Conservation (phyloP, 2,329 filamentous ascomycete genomes). For the Pseudogymnoascus sp. region DNA sequence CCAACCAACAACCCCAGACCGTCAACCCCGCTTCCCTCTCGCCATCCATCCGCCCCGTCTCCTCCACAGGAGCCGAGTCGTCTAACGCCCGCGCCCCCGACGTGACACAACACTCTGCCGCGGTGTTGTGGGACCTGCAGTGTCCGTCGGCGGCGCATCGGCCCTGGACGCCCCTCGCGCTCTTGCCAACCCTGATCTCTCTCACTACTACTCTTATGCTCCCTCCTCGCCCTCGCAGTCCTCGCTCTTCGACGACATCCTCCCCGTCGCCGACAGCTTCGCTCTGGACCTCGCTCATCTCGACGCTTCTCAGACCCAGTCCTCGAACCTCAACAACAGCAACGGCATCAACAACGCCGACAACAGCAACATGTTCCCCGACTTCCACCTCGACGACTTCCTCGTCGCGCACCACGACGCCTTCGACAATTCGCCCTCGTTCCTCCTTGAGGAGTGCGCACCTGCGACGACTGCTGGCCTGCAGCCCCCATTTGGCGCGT, state of each 20-base stretch:
- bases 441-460: conserved; percentile 19
- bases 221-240: conserved; percentile 63
- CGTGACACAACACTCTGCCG: conserved; percentile 99
- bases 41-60: conserved; percentile 43
- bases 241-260: conserved; percentile 68
- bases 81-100: conserved; percentile 50
- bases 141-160: conserved; percentile 68
- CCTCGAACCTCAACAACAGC: conserved; percentile 44
- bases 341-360: conserved; percentile 44
- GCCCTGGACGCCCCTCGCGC: conserved; percentile 40
- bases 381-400: conserved; percentile 45
- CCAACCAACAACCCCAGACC: conserved; percentile 39
- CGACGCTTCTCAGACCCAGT: conserved; percentile 33
- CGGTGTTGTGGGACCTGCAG: conserved; percentile 99
- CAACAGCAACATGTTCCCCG: conserved; percentile 16
- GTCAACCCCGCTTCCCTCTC: conserved; percentile 57
- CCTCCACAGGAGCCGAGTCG: conserved; percentile 31
- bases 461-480: conserved; percentile 52
- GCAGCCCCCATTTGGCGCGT: conserved; percentile 69
- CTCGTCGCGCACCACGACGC: conserved; percentile 15
- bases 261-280: conserved; percentile 63
- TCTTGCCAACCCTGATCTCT: conserved; percentile 60
- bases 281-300: conserved; percentile 61
- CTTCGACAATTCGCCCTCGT: conserved; percentile 7
- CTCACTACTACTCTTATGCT: conserved; percentile 63